These are phyloP conservation scores for Pyrenopolyporus hunteri DNA, from an alignment of 495 filamentous ascomycete species.

Conservation along the genomic window DNA sequence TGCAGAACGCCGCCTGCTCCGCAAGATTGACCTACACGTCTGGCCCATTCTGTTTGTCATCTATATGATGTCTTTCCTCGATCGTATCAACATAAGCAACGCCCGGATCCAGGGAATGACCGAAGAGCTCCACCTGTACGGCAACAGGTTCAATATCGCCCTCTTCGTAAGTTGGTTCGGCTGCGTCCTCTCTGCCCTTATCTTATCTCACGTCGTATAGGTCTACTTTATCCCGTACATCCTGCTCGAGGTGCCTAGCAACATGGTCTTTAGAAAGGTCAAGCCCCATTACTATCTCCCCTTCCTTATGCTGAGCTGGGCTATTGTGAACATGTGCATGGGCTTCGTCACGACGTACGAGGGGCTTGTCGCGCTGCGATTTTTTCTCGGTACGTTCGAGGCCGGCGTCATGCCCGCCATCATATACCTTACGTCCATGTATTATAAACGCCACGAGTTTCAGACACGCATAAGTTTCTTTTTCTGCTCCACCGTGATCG, in stretches of 20 bases:
- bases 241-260: conserved; percentile 65
- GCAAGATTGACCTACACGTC: conserved; percentile 47
- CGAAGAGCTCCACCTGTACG: conserved; percentile 61
- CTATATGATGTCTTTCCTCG: conserved; percentile 54
- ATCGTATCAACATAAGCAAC: conserved; percentile 68
- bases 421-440: conserved; percentile 64
- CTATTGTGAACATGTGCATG: conserved; percentile 58
- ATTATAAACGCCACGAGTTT: conserved; percentile 67
- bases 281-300: conserved; percentile 60
- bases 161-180: conserved; percentile 52
- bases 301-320: conserved; percentile 62
- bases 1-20: conserved; percentile 41
- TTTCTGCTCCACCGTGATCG: conserved; percentile 62
- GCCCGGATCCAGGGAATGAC: conserved; percentile 66
- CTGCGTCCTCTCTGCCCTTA: neutral
- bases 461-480: conserved; percentile 64
- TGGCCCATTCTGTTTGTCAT: conserved; percentile 52
- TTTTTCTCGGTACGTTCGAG: conserved; percentile 66
- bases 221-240: conserved; percentile 70
- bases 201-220: conserved; percentile 7
- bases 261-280: conserved; percentile 59
- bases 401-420: conserved; percentile 63
- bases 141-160: conserved; percentile 65
- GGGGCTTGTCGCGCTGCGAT: conserved; percentile 60
- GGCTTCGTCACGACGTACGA: conserved; percentile 57